Percentiles rank a stretch among this genome's conserved stretches.
Evolutionary conservation across 768 basidiomycete genomes (phyloP).

Genomic region (Auricularia heimuer): DNA sequence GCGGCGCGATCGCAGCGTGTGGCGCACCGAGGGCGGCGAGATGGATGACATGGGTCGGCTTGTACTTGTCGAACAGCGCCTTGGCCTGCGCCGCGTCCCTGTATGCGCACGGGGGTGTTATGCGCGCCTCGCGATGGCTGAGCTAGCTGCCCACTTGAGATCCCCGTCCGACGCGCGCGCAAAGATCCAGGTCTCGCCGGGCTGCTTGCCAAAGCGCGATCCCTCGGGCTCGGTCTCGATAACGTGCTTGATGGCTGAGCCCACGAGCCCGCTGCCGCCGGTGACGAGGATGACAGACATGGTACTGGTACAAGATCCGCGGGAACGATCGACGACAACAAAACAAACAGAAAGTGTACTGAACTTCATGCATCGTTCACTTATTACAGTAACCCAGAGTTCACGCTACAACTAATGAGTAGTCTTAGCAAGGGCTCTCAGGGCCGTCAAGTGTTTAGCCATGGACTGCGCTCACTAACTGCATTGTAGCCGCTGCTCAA

Average conservation of each 20-base stretch:
- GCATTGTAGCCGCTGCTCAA: too few species aligned
- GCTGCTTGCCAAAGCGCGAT: constrained; percentile 64
- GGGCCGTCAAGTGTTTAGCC: too few species aligned
- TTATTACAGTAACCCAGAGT: too few species aligned
- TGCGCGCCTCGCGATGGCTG: not conserved
- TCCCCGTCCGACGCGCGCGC: constrained; percentile 71
- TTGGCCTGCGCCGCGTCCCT: constrained; percentile 59
- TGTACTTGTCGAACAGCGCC: constrained; percentile 78
- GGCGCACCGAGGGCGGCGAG: constrained; percentile 81
- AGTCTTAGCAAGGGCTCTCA: too few species aligned
- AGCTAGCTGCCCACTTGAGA: constrained; percentile 47
- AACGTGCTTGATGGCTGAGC: constrained; percentile 69
- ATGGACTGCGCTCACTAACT: too few species aligned
- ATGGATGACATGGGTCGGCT: constrained; percentile 94
- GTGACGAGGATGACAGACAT: constrained; percentile 61
- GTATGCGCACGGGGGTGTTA: not conserved
- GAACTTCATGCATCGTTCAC: too few species aligned
- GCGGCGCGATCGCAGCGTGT: not conserved
- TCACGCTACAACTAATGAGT: too few species aligned
- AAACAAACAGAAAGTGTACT: too few species aligned
- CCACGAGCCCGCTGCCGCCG: constrained; percentile 79
- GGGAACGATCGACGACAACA: not conserved
- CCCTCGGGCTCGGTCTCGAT: constrained; percentile 71
- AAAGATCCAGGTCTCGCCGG: constrained; percentile 83
- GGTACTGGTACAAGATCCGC: not conserved